Conservation (phyloP, 306 rosid species). For the Adenanthera pavonina region DNA sequence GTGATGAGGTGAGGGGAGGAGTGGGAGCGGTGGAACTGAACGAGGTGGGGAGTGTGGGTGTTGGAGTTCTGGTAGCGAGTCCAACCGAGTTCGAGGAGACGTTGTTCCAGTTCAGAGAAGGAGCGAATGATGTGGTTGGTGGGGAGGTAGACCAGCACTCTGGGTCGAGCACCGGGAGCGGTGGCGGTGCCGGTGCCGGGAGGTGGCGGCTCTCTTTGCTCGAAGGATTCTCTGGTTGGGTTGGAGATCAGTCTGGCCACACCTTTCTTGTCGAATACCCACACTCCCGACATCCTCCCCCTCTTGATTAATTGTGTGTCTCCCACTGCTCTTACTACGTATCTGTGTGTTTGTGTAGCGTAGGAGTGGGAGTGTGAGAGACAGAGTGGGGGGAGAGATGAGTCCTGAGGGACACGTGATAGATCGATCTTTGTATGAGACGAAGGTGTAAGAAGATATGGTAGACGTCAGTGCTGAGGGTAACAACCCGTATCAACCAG, state of each 20-base stretch:
- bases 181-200: slow-evolving; percentile 76
- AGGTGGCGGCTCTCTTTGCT: slow-evolving; percentile 52
- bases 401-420: neutral
- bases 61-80: slow-evolving; percentile 57
- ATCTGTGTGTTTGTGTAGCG: neutral
- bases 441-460: neutral
- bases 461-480: neutral
- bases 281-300: slow-evolving; percentile 79
- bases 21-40: slow-evolving; percentile 87
- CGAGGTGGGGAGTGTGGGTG: slow-evolving; percentile 40
- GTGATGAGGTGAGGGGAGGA: slow-evolving; percentile 68
- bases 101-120: slow-evolving; percentile 65
- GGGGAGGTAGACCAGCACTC: slow-evolving; percentile 72
- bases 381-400: neutral
- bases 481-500: neutral
- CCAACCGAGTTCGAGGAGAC: slow-evolving; percentile 84
- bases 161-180: slow-evolving; percentile 86
- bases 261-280: slow-evolving; percentile 92
- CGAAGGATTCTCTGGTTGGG: slow-evolving; percentile 89
- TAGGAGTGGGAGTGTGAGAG: neutral
- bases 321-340: neutral
- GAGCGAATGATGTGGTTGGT: slow-evolving; percentile 66
- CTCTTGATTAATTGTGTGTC: no score
- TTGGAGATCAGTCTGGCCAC: slow-evolving; percentile 68
- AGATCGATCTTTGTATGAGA: neutral